Conservation (phyloP, 1,284 basidiomycete species). For the Heliocybe sulcata region DNA sequence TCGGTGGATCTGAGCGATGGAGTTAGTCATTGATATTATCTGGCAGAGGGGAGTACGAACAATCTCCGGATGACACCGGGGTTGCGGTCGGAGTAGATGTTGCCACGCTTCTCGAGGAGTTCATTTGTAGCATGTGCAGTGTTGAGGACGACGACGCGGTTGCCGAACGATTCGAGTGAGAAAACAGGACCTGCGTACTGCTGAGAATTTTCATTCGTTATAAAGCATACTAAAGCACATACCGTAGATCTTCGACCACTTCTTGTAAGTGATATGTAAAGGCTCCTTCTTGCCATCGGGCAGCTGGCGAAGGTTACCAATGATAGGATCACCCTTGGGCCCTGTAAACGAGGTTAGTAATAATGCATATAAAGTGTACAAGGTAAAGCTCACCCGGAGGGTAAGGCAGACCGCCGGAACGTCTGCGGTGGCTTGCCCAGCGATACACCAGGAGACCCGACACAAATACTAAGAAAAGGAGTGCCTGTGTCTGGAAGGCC, state of each 20-base stretch:
- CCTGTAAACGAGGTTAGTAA: neutral
- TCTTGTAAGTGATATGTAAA: neutral
- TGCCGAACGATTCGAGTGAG: conserved; percentile 60
- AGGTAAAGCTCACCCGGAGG: neutral
- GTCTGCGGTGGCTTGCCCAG: neutral
- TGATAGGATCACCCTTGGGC: neutral
- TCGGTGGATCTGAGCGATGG: neutral
- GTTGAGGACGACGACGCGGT: conserved; percentile 59
- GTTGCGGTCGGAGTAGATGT: conserved; percentile 61
- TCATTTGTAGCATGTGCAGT: conserved; percentile 49
- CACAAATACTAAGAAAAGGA: neutral
- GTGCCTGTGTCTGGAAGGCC: neutral
- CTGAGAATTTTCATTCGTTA: neutral
- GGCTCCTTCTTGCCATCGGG: neutral
- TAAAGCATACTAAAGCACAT: neutral
- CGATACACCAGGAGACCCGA: neutral
- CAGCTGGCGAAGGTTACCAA: conserved; percentile 1
- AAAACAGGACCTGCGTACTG: conserved; percentile 45
- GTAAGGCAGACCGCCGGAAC: neutral
- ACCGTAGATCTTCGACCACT: conserved; percentile 1
- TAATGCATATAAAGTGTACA: neutral
- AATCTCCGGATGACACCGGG: neutral
- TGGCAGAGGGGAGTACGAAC: neutral
- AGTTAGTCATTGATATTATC: neutral
- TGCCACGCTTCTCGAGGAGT: conserved; percentile 58